Percentiles rank a stretch among this genome's conserved stretches.
These are phyloP conservation scores for Akanthomyces uredinophilus DNA, from an alignment of 2,329 filamentous ascomycete species.

Conservation along the genomic window DNA sequence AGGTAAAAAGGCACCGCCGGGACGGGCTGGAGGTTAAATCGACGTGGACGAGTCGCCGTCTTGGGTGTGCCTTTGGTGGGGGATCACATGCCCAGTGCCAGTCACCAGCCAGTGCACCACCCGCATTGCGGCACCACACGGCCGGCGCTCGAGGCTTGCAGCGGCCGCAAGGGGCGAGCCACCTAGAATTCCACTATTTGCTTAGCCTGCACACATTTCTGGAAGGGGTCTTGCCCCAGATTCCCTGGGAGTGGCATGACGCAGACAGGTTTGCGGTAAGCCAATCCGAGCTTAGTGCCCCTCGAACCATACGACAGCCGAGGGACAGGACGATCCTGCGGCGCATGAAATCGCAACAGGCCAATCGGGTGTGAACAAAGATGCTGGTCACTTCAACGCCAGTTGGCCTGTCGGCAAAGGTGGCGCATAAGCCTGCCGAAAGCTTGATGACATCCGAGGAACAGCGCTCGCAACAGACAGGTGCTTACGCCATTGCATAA, in stretches of 20 bases:
- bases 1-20: neutral
- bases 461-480: neutral
- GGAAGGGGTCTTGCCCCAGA: constrained; percentile 30
- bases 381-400: too few species aligned
- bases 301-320: neutral
- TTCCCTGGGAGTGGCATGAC: constrained; percentile 22
- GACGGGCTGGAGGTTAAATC: constrained; percentile 9
- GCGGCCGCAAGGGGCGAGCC: neutral
- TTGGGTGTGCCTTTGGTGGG: constrained; percentile 1
- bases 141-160: constrained; percentile 6
- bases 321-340: neutral
- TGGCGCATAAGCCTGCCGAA: neutral
- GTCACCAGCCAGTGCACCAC: too few species aligned
- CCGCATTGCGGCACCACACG: neutral
- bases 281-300: neutral
- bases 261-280: constrained; percentile 12
- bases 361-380: neutral
- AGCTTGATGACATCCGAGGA: neutral
- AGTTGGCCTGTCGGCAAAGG: neutral
- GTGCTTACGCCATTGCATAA: neutral
- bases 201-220: neutral
- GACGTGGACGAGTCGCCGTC: neutral
- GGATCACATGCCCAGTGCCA: constrained; percentile 12
- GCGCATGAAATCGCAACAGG: neutral
- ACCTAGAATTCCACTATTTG: constrained; percentile 1